A percentile compares a stretch with the other conserved stretches of the same genome.
Conservation (phyloP, 192 early-diverging fungal genomes). For the Oehlia diaphana region DNA sequence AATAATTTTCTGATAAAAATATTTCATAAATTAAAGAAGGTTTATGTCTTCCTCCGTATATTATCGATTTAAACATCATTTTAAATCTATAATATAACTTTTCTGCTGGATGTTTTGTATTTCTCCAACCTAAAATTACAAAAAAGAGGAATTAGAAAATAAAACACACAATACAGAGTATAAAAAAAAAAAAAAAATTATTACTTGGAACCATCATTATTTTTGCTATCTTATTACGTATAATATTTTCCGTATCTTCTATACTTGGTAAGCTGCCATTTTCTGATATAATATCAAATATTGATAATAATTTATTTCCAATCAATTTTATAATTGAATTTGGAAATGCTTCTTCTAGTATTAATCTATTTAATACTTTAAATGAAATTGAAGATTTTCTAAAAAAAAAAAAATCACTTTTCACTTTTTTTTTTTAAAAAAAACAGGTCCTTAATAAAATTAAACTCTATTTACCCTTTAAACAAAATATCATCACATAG, state of each 20-base stretch:
- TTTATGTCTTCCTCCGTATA: constrained; percentile 6
- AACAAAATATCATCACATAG: constrained; percentile 24
- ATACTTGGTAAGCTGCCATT: not conserved
- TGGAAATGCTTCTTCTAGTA: constrained; percentile 12
- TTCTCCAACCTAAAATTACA: not conserved
- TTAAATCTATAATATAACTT: constrained; percentile 12
- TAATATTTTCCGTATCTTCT: not conserved
- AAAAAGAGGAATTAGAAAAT: not conserved
- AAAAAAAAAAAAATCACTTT: not conserved
- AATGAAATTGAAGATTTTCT: not conserved
- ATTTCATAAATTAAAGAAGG: not conserved
- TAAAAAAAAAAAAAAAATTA: not conserved
- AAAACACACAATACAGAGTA: not conserved
- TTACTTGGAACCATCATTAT: not conserved
- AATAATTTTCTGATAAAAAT: no score
- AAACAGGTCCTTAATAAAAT: not conserved
- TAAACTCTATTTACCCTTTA: constrained; percentile 24
- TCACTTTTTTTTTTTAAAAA: not conserved
- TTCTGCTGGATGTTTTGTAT: constrained; percentile 9
- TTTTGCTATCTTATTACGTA: not conserved
- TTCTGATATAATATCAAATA: not conserved
- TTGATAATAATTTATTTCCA: not conserved
- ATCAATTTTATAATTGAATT: not conserved
- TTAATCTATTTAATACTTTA: constrained; percentile 1
- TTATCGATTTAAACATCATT: constrained; percentile 14